These are phyloP conservation scores for Lepiota brunneoincarnata DNA, from an alignment of 768 basidiomycete species.

Conservation along the genomic window DNA sequence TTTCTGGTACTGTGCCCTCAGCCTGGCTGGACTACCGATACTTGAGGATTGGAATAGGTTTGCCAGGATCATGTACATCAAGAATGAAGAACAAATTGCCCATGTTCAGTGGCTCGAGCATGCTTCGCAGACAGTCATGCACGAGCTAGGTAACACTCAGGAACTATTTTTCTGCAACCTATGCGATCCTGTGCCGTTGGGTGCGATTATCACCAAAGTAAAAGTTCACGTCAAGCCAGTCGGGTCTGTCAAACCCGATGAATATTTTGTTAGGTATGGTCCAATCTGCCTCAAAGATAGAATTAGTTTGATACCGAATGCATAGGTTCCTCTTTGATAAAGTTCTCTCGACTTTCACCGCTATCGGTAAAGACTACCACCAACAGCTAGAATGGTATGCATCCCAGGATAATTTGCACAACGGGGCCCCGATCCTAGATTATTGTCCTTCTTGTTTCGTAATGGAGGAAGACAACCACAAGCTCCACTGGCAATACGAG, in stretches of 20 bases:
- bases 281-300: background rate
- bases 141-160: slow-evolving; percentile 57
- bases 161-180: slow-evolving; percentile 62
- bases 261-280: slow-evolving; percentile 10
- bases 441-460: slow-evolving; percentile 54
- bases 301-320: too few relatives aligned
- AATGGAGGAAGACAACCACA: slow-evolving; percentile 20
- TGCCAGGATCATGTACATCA: slow-evolving; percentile 56
- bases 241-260: slow-evolving; percentile 14
- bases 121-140: slow-evolving; percentile 55
- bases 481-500: slow-evolving; percentile 4
- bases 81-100: slow-evolving; percentile 35
- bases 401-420: background rate
- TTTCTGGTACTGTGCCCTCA: slow-evolving; percentile 51
- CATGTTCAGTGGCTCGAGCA: slow-evolving; percentile 82
- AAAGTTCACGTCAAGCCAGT: slow-evolving; percentile 32
- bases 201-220: slow-evolving; percentile 46
- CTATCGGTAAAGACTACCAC: slow-evolving; percentile 27
- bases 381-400: slow-evolving; percentile 22
- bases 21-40: background rate
- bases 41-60: slow-evolving; percentile 48
- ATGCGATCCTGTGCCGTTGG: slow-evolving; percentile 44
- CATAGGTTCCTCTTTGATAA: slow-evolving; percentile 52
- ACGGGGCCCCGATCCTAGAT: slow-evolving; percentile 32
- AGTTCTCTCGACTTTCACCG: slow-evolving; percentile 41